Conservation (phyloP, 768 basidiomycete genomes). For the Chiua virens region DNA sequence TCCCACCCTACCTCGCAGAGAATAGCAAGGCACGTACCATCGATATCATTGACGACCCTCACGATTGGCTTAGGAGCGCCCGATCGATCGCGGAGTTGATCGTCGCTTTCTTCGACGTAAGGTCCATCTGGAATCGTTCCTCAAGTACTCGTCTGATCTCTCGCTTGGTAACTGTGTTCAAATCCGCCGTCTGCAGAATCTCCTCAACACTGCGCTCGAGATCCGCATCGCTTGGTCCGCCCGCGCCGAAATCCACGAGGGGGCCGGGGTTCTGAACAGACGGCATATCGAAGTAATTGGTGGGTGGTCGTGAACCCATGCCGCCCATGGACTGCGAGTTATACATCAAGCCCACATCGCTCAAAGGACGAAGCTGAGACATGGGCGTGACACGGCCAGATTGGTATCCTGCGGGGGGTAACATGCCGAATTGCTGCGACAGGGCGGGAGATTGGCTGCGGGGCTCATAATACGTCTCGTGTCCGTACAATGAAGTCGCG, state of each 20-base stretch:
- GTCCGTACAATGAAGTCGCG: conserved; percentile 81
- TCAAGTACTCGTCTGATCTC: conserved; percentile 85
- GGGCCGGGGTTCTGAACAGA: conserved; percentile 52
- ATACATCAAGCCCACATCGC: conserved; percentile 42
- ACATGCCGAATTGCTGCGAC: conserved; percentile 55
- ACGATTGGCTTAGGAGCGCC: conserved; percentile 53
- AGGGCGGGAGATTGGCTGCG: conserved; percentile 71
- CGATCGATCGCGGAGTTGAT: conserved; percentile 83
- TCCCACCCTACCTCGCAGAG: conserved; percentile 5
- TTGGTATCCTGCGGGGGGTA: conserved; percentile 67
- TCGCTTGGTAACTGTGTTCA: conserved; percentile 91
- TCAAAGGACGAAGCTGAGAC: conserved; percentile 39
- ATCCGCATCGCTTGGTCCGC: conserved; percentile 63
- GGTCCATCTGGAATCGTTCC: conserved; percentile 74
- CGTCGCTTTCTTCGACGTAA: conserved; percentile 64
- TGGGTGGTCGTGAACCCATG: conserved; percentile 65
- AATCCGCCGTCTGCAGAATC: conserved; percentile 74
- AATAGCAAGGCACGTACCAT: background rate
- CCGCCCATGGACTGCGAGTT: conserved; percentile 65
- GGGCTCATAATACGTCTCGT: conserved; percentile 85
- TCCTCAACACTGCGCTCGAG: conserved; percentile 75
- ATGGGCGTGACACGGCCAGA: conserved; percentile 76
- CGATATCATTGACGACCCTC: conserved; percentile 2
- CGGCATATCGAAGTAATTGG: conserved; percentile 75
- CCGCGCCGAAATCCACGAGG: conserved; percentile 40